A percentile compares a stretch with the other conserved stretches of the same genome.
phyloP scores from a whole-genome alignment of 2,329 filamentous ascomycete species.

The Periconia digitata region DNA sequence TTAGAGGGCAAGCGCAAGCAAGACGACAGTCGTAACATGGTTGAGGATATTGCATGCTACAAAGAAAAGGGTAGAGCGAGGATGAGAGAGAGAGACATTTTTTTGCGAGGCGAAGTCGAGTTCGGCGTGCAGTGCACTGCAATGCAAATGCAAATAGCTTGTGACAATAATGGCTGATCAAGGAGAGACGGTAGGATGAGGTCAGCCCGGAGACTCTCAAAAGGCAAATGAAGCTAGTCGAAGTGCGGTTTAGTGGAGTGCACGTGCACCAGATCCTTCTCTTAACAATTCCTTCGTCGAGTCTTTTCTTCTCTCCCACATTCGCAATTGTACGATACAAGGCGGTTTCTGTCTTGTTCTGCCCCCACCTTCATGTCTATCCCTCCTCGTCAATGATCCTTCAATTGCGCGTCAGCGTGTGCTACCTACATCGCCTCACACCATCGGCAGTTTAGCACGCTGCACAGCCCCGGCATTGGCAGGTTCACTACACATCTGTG shows the following conservation, averaged over 20 bases:
- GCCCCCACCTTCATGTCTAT: background rate
- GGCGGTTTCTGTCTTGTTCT: background rate
- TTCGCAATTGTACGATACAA: background rate
- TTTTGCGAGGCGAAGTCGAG: background rate
- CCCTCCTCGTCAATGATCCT: too few relatives aligned
- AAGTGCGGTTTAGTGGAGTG: background rate
- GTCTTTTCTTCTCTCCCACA: background rate
- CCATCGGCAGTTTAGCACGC: background rate
- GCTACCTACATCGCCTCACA: too few relatives aligned
- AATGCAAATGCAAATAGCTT: background rate
- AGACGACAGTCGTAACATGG: constrained; percentile 31
- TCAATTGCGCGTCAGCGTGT: background rate
- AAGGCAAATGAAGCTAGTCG: background rate
- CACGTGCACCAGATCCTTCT: background rate
- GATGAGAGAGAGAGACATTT: background rate
- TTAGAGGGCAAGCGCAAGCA: constrained; percentile 40
- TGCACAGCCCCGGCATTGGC: background rate
- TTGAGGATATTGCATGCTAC: constrained; percentile 2
- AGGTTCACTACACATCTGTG: background rate
- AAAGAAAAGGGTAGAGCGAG: background rate
- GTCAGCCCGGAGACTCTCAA: background rate
- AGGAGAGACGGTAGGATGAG: background rate
- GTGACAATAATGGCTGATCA: background rate
- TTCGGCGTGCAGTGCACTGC: background rate
- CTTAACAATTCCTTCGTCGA: background rate